These are phyloP conservation scores for Eucalyptus brandiana DNA, from an alignment of 345 rosid genomes.

Conservation along the genomic window DNA sequence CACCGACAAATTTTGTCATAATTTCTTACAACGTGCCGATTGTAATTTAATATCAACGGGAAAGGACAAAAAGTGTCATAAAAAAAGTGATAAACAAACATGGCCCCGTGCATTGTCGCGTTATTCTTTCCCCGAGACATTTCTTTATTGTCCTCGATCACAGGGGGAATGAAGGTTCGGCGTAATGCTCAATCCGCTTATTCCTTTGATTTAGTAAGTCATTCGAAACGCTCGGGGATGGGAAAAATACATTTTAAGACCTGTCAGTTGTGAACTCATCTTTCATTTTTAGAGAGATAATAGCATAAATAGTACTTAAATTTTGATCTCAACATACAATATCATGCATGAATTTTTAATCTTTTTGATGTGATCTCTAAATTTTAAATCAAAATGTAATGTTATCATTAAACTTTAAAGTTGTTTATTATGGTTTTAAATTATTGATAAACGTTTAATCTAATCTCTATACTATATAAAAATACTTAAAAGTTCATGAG, in stretches of 20 bases:
- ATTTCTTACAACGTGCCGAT: not conserved
- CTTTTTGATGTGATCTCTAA: fast-evolving
- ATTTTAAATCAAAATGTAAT: no score
- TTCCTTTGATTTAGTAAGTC: fast-evolving
- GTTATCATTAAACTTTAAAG: no score
- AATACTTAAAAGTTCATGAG: no score
- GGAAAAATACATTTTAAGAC: no score
- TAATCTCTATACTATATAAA: no score
- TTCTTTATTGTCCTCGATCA: not conserved
- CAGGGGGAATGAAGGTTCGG: not conserved
- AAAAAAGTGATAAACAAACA: not conserved
- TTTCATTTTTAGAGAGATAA: no score
- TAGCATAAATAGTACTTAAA: fast-evolving
- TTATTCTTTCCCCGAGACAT: not conserved
- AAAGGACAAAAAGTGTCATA: no score
- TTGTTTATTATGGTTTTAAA: no score
- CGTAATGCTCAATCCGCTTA: not conserved
- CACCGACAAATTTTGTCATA: not conserved
- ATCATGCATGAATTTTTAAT: not conserved
- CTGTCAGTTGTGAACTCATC: fast-evolving
- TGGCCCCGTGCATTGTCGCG: not conserved
- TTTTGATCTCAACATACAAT: fast-evolving
- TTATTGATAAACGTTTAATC: no score
- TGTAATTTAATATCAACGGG: not conserved
- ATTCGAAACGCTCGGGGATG: not conserved